Percentiles rank a stretch among this genome's conserved stretches.
Evolutionary conservation across 345 rosid genomes (phyloP).

Genomic region (Lagerstroemia speciosa): DNA sequence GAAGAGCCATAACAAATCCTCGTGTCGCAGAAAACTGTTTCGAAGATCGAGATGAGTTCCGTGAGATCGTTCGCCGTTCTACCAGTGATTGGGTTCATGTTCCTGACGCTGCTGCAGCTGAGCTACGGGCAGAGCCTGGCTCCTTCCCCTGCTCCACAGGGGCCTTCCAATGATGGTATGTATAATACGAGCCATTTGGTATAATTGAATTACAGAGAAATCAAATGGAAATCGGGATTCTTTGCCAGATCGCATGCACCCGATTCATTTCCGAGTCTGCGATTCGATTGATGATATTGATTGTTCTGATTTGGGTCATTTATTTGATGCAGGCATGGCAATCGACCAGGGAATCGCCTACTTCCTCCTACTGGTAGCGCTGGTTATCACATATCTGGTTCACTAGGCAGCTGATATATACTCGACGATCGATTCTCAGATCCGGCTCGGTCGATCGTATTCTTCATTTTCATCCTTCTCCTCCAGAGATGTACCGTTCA

Average conservation of each 20-base stretch:
- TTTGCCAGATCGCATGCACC: too few relatives aligned
- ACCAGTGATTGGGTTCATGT: slow-evolving; percentile 22
- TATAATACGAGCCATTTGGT: background rate
- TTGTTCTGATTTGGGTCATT: background rate
- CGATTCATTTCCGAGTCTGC: background rate
- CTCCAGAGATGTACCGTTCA: too few relatives aligned
- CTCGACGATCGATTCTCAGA: background rate
- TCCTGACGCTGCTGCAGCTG: slow-evolving; percentile 30
- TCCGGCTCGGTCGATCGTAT: background rate
- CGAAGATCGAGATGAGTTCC: slow-evolving; percentile 14
- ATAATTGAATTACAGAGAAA: background rate
- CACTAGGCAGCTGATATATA: slow-evolving; percentile 7
- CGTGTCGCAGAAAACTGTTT: background rate
- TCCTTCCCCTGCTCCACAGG: slow-evolving; percentile 29
- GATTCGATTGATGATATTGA: background rate
- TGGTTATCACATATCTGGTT: slow-evolving; percentile 18
- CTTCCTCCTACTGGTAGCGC: slow-evolving; percentile 15
- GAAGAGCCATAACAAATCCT: background rate
- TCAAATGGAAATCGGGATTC: too few relatives aligned
- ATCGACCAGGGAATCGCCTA: slow-evolving; percentile 28
- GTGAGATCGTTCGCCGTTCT: slow-evolving; percentile 7
- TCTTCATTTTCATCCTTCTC: background rate
- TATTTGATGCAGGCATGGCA: slow-evolving; percentile 16
- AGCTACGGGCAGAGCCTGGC: slow-evolving; percentile 25
- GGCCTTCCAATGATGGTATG: slow-evolving; percentile 35